These are phyloP conservation scores for Talaromyces trachyspermus DNA, from an alignment of 495 filamentous ascomycete species.

Conservation along the genomic window DNA sequence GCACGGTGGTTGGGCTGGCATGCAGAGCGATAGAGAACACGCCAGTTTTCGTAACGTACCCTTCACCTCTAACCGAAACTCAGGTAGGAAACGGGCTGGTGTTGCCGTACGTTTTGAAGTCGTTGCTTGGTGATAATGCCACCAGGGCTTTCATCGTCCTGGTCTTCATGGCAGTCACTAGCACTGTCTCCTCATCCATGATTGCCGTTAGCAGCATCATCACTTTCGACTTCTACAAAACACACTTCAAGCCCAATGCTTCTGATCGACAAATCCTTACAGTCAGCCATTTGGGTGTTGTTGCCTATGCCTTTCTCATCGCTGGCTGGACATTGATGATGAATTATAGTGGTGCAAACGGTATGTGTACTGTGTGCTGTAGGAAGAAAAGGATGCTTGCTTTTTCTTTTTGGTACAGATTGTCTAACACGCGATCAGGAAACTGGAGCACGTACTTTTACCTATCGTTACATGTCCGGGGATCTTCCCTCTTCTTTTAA, in stretches of 20 bases:
- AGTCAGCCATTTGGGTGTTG: slow-evolving; percentile 29
- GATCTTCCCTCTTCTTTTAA: slow-evolving; percentile 29
- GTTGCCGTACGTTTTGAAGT: slow-evolving; percentile 41
- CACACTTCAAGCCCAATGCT: slow-evolving; percentile 43
- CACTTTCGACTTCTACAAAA: slow-evolving; percentile 43
- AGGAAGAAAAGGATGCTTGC: too few species aligned
- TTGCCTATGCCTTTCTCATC: slow-evolving; percentile 32
- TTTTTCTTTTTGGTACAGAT: too few species aligned
- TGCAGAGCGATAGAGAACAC: slow-evolving; percentile 39
- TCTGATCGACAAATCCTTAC: slow-evolving; percentile 26
- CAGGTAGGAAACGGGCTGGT: slow-evolving; percentile 40
- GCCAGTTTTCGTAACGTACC: slow-evolving; percentile 46
- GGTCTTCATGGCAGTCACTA: slow-evolving; percentile 49
- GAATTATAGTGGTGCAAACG: slow-evolving; percentile 33
- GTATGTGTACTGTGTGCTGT: slow-evolving; percentile 36
- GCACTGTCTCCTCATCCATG: slow-evolving; percentile 37
- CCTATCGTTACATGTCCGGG: slow-evolving; percentile 32
- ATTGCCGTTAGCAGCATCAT: slow-evolving; percentile 42
- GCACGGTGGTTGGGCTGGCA: slow-evolving; percentile 41
- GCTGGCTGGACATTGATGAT: slow-evolving; percentile 29
- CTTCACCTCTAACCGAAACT: slow-evolving; percentile 32
- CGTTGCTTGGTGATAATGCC: slow-evolving; percentile 40
- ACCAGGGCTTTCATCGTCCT: slow-evolving; percentile 44
- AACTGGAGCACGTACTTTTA: too few species aligned
- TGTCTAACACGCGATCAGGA: too few species aligned